These are phyloP conservation scores for Rhododendron henanense DNA, from an alignment of 148 eudicot genomes.

Conservation along the genomic window DNA sequence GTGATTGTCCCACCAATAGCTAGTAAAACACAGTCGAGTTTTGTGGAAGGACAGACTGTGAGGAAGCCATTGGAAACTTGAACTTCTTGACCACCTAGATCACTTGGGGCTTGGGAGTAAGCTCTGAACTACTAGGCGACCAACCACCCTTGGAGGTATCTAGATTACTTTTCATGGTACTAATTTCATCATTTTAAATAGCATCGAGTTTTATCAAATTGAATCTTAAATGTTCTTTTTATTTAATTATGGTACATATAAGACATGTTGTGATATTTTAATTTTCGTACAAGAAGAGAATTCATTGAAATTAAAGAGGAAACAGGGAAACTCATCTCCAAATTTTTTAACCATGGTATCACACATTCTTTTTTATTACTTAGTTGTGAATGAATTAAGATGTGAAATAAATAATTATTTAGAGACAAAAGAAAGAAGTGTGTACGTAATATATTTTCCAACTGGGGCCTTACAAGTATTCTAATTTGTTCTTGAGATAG, in stretches of 20 bases:
- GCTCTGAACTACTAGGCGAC: no score
- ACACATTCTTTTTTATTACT: no score
- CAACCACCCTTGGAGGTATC: background rate
- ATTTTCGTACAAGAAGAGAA: no score
- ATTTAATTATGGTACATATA: background rate
- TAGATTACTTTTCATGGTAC: no score
- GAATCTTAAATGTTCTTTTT: no score
- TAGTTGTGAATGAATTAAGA: no score
- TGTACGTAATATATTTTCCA: no score
- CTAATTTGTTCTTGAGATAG: background rate
- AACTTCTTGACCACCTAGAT: background rate
- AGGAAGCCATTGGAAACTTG: background rate
- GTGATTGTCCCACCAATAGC: no score
- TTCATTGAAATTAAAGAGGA: background rate
- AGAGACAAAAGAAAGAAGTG: background rate
- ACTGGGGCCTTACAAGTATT: background rate
- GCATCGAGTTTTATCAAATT: background rate
- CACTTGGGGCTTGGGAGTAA: background rate
- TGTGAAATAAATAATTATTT: background rate
- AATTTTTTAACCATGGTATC: background rate
- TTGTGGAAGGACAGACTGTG: rapidly evolving
- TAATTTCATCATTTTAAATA: no score
- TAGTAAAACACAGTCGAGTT: no score
- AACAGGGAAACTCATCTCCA: background rate
- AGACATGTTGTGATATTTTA: no score